Percentiles rank a stretch among this genome's conserved stretches.
phyloP scores from a whole-genome alignment of 805 yeast species.

The Torulaspora gathmanii region DNA sequence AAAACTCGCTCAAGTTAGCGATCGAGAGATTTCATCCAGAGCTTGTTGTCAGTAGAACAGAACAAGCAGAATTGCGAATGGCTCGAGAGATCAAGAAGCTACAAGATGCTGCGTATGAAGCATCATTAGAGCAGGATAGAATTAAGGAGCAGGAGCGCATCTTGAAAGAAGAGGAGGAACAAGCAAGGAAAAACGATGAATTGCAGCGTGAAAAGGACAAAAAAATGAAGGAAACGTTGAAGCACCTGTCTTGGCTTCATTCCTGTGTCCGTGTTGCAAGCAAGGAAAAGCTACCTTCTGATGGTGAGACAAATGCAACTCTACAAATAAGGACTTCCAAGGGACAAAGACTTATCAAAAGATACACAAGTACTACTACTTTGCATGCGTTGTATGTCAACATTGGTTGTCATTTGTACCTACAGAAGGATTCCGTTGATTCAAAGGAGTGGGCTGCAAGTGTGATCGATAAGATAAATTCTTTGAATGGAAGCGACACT shows the following conservation, averaged over 20 bases:
- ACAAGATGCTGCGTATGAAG: conserved; percentile 65
- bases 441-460: conserved; percentile 62
- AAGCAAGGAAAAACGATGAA: conserved; percentile 3
- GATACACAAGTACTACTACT: conserved; percentile 19
- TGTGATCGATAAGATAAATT: conserved; percentile 40
- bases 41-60: conserved; percentile 52
- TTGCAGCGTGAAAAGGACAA: conserved; percentile 11
- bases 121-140: conserved; percentile 54
- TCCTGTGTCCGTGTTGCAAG: conserved; percentile 15
- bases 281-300: neutral
- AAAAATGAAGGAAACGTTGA: conserved; percentile 17
- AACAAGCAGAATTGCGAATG: conserved; percentile 53
- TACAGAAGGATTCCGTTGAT: conserved; percentile 51
- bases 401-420: conserved; percentile 28
- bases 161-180: conserved; percentile 17
- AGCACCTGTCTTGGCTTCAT: conserved; percentile 25
- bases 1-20: conserved; percentile 38
- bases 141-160: conserved; percentile 46
- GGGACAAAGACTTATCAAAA: conserved; percentile 31
- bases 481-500: conserved; percentile 16
- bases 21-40: conserved; percentile 59
- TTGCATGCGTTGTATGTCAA: conserved; percentile 23
- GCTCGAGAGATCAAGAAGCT: conserved; percentile 55
- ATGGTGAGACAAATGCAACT: conserved; percentile 19
- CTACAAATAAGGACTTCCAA: conserved; percentile 33